phyloP scores from a whole-genome alignment of 257 asterid species.

The Solanum etuberosum region DNA sequence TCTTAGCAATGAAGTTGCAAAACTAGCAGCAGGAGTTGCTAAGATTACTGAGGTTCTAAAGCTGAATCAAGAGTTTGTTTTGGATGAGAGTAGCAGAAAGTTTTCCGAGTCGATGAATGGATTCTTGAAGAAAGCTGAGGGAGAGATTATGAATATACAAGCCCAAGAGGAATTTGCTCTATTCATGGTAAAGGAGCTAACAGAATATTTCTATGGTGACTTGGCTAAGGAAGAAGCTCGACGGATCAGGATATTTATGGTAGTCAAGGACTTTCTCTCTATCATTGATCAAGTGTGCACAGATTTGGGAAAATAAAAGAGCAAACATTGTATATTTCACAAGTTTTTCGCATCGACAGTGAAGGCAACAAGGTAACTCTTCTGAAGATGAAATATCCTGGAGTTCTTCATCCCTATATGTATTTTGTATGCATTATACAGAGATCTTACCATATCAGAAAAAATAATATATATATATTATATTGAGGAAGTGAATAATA shows the following conservation, averaged over 20 bases:
- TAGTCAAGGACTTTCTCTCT: constrained; percentile 58
- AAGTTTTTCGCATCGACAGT: not conserved
- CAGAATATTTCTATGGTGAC: constrained; percentile 70
- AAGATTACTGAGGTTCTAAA: constrained; percentile 37
- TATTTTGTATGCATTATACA: not conserved
- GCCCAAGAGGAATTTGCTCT: constrained; percentile 53
- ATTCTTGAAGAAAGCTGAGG: constrained; percentile 46
- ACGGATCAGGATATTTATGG: constrained; percentile 47
- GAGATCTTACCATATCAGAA: not conserved
- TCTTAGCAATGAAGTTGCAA: constrained; percentile 34
- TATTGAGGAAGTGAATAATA: not conserved
- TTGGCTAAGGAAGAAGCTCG: constrained; percentile 68
- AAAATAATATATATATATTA: not conserved
- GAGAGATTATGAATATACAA: constrained; percentile 36
- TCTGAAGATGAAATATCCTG: not conserved
- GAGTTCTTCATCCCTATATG: not conserved
- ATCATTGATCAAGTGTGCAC: constrained; percentile 67
- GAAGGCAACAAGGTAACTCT: not conserved
- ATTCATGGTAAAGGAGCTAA: constrained; percentile 63
- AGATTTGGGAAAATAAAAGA: constrained; percentile 55
- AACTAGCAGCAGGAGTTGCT: constrained; percentile 38
- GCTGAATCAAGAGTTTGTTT: constrained; percentile 23
- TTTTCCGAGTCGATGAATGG: constrained; percentile 35
- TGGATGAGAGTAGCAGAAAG: constrained; percentile 15
- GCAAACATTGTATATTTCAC: constrained; percentile 19